Evolutionary conservation across 2,329 filamentous ascomycete species (phyloP).

Genomic region (Diplodia sapinea): DNA sequence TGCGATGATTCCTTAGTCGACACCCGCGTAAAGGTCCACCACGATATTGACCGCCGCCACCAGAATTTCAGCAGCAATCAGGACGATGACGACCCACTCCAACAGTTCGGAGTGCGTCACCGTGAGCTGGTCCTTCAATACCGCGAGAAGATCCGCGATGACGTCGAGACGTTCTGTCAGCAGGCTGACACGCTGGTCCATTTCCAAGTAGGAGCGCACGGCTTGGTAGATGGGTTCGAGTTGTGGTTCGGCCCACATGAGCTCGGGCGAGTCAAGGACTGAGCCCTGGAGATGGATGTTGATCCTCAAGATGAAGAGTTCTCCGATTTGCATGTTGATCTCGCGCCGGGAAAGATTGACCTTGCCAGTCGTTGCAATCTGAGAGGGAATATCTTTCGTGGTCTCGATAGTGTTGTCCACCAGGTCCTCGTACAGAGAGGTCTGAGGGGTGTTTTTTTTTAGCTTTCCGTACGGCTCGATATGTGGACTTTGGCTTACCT

Average conservation of each 20-base stretch:
- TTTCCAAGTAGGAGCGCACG: slow-evolving; percentile 93
- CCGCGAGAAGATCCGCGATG: slow-evolving; percentile 89
- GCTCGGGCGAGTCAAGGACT: slow-evolving; percentile 92
- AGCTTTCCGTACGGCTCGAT: not conserved
- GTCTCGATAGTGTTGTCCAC: slow-evolving; percentile 92
- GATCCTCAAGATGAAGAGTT: slow-evolving; percentile 96
- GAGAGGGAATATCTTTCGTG: slow-evolving; percentile 89
- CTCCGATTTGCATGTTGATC: slow-evolving; percentile 99
- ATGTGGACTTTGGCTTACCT: slow-evolving; percentile 59
- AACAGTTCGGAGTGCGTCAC: slow-evolving; percentile 68
- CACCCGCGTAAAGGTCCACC: slow-evolving; percentile 83
- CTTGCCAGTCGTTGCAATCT: slow-evolving; percentile 91
- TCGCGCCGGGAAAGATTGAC: slow-evolving; percentile 85
- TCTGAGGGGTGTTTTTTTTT: slow-evolving; percentile 58
- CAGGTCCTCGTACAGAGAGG: slow-evolving; percentile 93
- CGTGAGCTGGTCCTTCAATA: slow-evolving; percentile 93
- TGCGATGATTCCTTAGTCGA: slow-evolving; percentile 52
- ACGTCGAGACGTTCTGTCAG: slow-evolving; percentile 90
- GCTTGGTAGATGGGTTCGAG: slow-evolving; percentile 96
- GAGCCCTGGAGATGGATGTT: slow-evolving; percentile 98
- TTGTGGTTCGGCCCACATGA: slow-evolving; percentile 98
- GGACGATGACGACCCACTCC: slow-evolving; percentile 76
- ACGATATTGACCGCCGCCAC: slow-evolving; percentile 94
- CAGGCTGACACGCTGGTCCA: slow-evolving; percentile 91
- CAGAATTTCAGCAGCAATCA: slow-evolving; percentile 94